Percentiles rank a stretch among this genome's conserved stretches.
These are phyloP conservation scores for Akanthomyces muscarius DNA, from an alignment of 2,329 filamentous ascomycete species.

Conservation along the genomic window DNA sequence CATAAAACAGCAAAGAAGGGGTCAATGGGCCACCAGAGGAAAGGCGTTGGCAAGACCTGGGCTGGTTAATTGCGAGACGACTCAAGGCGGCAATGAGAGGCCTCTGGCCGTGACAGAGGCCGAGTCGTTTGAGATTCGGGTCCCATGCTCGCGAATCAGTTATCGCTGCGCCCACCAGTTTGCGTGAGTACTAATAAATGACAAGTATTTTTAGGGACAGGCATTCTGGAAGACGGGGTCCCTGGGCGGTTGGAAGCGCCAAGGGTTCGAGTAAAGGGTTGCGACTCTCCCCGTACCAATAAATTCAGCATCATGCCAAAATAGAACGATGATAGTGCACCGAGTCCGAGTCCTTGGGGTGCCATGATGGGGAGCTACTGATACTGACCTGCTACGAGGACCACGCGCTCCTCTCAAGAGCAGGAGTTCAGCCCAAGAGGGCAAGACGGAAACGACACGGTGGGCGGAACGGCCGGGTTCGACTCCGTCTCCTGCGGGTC, in stretches of 20 bases:
- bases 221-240: background rate
- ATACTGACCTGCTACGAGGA: constrained; percentile 1
- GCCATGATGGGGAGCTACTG: background rate
- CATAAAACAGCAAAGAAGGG: constrained; percentile 12
- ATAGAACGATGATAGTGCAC: background rate
- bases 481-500: constrained; percentile 14
- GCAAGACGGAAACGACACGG: constrained; percentile 9
- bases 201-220: background rate
- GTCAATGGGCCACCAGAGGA: background rate
- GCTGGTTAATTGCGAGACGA: background rate
- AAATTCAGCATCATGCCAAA: background rate
- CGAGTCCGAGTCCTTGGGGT: background rate
- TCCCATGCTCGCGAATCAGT: background rate
- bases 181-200: background rate
- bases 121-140: background rate
- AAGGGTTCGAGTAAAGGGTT: constrained; percentile 5
- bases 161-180: constrained; percentile 3
- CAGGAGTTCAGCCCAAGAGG: constrained; percentile 5
- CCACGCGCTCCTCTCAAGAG: constrained; percentile 1
- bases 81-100: background rate
- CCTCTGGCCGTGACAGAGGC: background rate
- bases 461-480: constrained; percentile 13
- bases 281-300: background rate
- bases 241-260: background rate
- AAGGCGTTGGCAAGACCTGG: background rate